Percentiles rank a stretch among this genome's conserved stretches.
These are phyloP conservation scores for Aspergillus novofumigatus DNA, from an alignment of 2,329 filamentous ascomycete genomes.

Conservation along the genomic window DNA sequence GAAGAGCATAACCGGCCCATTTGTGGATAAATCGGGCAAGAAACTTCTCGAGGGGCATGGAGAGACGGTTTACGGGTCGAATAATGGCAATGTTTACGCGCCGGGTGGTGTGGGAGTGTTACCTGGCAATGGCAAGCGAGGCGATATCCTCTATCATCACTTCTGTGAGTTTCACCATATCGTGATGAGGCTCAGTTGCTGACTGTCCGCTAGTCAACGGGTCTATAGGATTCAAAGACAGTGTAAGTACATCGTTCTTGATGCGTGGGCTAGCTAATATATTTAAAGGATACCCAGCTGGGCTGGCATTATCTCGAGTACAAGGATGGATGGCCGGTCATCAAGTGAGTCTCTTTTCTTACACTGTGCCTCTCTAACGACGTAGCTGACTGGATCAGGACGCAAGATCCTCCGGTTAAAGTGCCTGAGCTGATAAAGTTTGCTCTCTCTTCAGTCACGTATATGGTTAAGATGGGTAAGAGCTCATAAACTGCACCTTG, in stretches of 20 bases:
- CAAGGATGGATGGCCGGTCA: constrained; percentile 30
- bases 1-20: constrained; percentile 24
- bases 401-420: neutral
- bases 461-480: neutral
- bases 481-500: neutral
- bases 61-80: constrained; percentile 28
- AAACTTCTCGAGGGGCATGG: constrained; percentile 25
- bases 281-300: constrained; percentile 20
- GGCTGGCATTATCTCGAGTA: constrained; percentile 32
- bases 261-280: constrained; percentile 10
- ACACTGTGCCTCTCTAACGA: too few species aligned
- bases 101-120: constrained; percentile 31
- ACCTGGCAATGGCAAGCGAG: constrained; percentile 12
- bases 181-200: neutral
- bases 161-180: constrained; percentile 10
- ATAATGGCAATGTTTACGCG: constrained; percentile 31
- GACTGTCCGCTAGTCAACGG: neutral
- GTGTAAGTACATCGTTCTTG: neutral
- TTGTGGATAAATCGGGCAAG: constrained; percentile 22
- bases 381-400: neutral
- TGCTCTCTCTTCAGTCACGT: neutral
- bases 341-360: neutral
- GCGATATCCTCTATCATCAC: constrained; percentile 34
- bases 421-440: neutral
- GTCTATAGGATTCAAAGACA: constrained; percentile 18